Evolutionary conservation across 495 filamentous ascomycete genomes (phyloP).

Genomic region (Patellaria atrata): DNA sequence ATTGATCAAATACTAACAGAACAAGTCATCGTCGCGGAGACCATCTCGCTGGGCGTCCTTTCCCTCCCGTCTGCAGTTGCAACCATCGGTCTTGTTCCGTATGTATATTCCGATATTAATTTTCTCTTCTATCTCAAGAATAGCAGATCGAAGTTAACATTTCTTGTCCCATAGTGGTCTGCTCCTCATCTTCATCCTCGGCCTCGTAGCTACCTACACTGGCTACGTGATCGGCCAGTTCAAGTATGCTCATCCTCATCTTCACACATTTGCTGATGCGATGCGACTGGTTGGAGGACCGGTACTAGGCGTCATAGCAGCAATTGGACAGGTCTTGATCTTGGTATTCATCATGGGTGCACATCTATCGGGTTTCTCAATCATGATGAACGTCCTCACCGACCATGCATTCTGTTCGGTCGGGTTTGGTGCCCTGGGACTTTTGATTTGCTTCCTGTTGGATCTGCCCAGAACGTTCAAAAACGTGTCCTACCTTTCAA

Average conservation of each 20-base stretch:
- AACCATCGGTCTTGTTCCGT: slow-evolving; percentile 22
- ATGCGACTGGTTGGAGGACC: slow-evolving; percentile 49
- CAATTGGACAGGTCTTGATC: slow-evolving; percentile 48
- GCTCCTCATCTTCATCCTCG: slow-evolving; percentile 45
- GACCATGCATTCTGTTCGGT: slow-evolving; percentile 52
- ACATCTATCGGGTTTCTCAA: slow-evolving; percentile 59
- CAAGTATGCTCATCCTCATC: slow-evolving; percentile 55
- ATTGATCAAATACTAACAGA: neutral
- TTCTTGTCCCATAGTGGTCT: slow-evolving; percentile 23
- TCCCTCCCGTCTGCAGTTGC: slow-evolving; percentile 21
- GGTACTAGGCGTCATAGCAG: slow-evolving; percentile 50
- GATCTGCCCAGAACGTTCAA: slow-evolving; percentile 52
- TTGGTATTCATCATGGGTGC: slow-evolving; percentile 64
- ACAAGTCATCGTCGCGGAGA: slow-evolving; percentile 27
- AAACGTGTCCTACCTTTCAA: slow-evolving; percentile 45
- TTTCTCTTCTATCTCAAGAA: slow-evolving; percentile 3
- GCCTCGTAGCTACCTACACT: slow-evolving; percentile 58
- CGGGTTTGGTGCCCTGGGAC: slow-evolving; percentile 48
- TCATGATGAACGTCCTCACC: slow-evolving; percentile 54
- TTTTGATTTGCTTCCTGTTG: slow-evolving; percentile 45
- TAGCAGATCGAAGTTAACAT: no score
- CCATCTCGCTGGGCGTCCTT: slow-evolving; percentile 26
- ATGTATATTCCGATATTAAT: slow-evolving; percentile 4
- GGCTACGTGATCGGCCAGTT: slow-evolving; percentile 68
- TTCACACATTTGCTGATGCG: slow-evolving; percentile 59